Conservation (phyloP, 1,284 basidiomycete species). For the Puccinia brachypodii region DNA sequence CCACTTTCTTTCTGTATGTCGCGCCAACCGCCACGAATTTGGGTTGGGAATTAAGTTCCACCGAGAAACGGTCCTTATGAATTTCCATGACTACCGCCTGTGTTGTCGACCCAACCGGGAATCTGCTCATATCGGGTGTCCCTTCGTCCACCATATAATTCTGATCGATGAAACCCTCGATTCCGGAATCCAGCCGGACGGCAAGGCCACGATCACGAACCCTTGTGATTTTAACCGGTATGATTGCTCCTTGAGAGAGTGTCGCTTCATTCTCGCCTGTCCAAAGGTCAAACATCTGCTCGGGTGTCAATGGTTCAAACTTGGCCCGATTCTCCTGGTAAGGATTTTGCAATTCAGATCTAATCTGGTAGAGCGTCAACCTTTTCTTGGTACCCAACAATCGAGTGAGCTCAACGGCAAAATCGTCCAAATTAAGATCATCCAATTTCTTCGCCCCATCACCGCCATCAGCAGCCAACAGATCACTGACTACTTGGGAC, state of each 20-base stretch:
- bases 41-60: constrained; percentile 74
- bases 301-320: constrained; percentile 69
- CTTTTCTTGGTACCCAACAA: constrained; percentile 70
- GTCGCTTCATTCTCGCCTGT: constrained; percentile 86
- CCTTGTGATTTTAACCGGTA: constrained; percentile 75
- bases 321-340: constrained; percentile 74
- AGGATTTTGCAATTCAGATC: constrained; percentile 80
- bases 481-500: constrained; percentile 73
- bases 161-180: constrained; percentile 59
- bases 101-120: constrained; percentile 68
- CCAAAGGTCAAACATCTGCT: constrained; percentile 91
- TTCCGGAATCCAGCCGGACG: constrained; percentile 83
- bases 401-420: constrained; percentile 76
- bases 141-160: constrained; percentile 70
- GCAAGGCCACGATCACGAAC: constrained; percentile 62
- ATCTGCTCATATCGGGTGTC: constrained; percentile 64
- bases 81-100: constrained; percentile 76
- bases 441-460: constrained; percentile 79
- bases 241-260: constrained; percentile 74
- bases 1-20: constrained; percentile 66
- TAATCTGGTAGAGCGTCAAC: constrained; percentile 81
- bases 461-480: constrained; percentile 71
- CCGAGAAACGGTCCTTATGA: constrained; percentile 67
- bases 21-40: constrained; percentile 71
- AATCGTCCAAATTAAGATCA: constrained; percentile 93